phyloP scores from a whole-genome alignment of 768 basidiomycete species.

The Nevesoporus exiguus region DNA sequence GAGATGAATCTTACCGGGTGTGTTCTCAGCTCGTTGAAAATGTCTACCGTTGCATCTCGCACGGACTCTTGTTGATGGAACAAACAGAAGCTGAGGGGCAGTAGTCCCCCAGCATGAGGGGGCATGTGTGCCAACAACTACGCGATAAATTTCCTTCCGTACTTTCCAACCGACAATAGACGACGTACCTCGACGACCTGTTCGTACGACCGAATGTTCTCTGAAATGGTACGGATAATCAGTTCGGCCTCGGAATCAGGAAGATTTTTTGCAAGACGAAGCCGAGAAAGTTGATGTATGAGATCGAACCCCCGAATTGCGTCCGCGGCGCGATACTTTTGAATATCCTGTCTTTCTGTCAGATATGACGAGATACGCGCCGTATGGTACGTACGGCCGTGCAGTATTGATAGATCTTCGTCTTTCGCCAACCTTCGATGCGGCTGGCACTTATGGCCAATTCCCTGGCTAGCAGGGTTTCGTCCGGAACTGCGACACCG shows the following conservation, averaged over 20 bases:
- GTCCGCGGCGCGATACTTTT: conserved; percentile 47
- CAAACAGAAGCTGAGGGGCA: conserved; percentile 83
- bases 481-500: conserved; percentile 78
- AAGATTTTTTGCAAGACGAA: conserved; percentile 72
- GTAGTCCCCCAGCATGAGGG: conserved; percentile 75
- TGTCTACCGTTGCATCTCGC: conserved; percentile 75
- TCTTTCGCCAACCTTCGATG: conserved; percentile 92
- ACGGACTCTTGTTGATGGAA: conserved; percentile 83
- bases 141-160: not conserved
- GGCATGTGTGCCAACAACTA: conserved; percentile 81
- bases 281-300: conserved; percentile 77
- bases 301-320: conserved; percentile 82
- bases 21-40: conserved; percentile 75
- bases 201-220: conserved; percentile 75
- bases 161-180: not conserved
- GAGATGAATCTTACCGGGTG: conserved; percentile 53
- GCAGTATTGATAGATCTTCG: conserved; percentile 72
- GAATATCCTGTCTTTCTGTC: conserved; percentile 57
- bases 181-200: conserved; percentile 79
- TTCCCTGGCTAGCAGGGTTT: conserved; percentile 61
- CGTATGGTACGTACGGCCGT: conserved; percentile 51
- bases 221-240: conserved; percentile 72
- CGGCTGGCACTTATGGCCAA: conserved; percentile 72
- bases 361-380: not conserved
- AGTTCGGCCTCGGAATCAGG: conserved; percentile 67